Evolutionary conservation across 345 rosid genomes (phyloP).

Genomic region (Rhizophora apiculata): DNA sequence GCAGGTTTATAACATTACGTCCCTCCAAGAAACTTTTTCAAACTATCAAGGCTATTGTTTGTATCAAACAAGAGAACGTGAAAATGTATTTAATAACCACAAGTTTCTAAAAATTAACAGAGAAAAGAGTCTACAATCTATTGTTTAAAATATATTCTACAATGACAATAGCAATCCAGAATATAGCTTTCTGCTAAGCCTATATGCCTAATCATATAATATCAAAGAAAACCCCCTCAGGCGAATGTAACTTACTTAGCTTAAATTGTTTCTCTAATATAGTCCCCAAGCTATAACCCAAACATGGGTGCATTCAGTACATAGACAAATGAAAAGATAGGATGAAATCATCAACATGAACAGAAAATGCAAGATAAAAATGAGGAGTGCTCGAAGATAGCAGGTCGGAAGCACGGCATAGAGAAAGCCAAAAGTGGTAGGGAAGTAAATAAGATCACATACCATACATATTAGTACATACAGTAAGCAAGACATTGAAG

Average conservation of each 20-base stretch:
- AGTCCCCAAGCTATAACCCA: no score
- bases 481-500: conserved; percentile 81
- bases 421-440: not conserved
- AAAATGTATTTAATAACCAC: no score
- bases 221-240: not conserved
- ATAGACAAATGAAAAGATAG: no score
- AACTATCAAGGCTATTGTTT: not conserved
- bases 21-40: no score
- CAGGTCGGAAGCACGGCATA: not conserved
- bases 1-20: no score
- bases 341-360: no score
- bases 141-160: not conserved
- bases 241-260: not conserved
- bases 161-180: not conserved
- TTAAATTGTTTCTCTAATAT: not conserved
- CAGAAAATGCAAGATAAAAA: not conserved
- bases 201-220: not conserved
- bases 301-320: no score
- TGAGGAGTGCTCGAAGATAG: no score
- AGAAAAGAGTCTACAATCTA: not conserved
- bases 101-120: no score
- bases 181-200: not conserved
- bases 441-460: conserved; percentile 24
- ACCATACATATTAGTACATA: conserved; percentile 86
- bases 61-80: not conserved